A percentile compares a stretch with the other conserved stretches of the same genome.
phyloP scores from a whole-genome alignment of 2,329 filamentous ascomycete genomes.

The Aspergillus sergii region DNA sequence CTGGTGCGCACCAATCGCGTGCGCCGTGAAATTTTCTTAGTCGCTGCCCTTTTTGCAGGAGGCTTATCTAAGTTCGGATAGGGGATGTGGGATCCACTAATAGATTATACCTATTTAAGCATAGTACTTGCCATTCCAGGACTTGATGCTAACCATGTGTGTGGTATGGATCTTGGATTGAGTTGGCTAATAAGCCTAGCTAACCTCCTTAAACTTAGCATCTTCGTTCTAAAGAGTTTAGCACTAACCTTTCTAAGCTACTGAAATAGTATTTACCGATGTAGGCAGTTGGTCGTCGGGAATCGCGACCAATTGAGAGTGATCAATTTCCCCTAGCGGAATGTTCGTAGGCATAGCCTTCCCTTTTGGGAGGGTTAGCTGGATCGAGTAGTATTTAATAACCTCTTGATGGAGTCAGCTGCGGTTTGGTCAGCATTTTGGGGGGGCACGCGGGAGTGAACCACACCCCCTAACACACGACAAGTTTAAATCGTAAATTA shows the following conservation, averaged over 20 bases:
- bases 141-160: constrained; percentile 4
- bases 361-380: background rate
- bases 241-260: background rate
- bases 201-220: background rate
- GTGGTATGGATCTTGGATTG: constrained; percentile 1
- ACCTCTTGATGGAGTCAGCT: background rate
- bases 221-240: background rate
- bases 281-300: constrained; percentile 1
- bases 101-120: background rate
- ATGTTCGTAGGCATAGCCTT: background rate
- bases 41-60: background rate
- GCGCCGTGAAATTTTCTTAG: background rate
- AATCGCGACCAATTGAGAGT: constrained; percentile 2
- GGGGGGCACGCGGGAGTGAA: constrained; percentile 1
- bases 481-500: constrained; percentile 2
- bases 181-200: background rate
- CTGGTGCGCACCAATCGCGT: constrained; percentile 6
- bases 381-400: background rate
- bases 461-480: background rate
- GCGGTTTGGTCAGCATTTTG: background rate
- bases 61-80: constrained; percentile 1
- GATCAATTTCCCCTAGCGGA: constrained; percentile 6
- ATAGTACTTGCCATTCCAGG: background rate
- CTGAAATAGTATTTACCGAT: background rate
- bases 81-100: background rate